These are phyloP conservation scores for Herpetomonas tarakana DNA, from an alignment of 208 protist species.

Conservation along the genomic window DNA sequence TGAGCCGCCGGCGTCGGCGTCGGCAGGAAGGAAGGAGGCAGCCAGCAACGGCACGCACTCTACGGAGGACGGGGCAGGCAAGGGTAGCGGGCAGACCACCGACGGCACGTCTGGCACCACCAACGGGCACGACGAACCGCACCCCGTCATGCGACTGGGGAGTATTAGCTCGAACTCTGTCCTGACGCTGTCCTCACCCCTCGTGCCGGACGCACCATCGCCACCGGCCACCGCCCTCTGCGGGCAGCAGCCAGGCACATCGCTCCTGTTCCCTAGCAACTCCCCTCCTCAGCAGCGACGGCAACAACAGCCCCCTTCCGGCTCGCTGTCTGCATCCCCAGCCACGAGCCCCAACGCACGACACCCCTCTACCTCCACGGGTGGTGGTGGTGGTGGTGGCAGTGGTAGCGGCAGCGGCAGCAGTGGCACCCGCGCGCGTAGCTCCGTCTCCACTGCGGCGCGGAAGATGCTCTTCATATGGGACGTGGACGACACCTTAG, in stretches of 20 bases:
- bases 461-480: constrained; percentile 67
- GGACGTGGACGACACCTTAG: constrained; percentile 86
- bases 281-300: too few relatives aligned
- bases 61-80: neutral
- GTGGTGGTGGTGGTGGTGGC: too few relatives aligned
- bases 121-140: neutral
- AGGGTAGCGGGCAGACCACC: neutral
- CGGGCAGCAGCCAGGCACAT: neutral
- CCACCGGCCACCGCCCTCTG: too few relatives aligned
- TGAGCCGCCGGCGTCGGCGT: too few relatives aligned
- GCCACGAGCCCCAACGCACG: neutral
- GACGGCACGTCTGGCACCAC: neutral
- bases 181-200: neutral
- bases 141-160: neutral
- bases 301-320: neutral
- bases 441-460: neutral
- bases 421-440: neutral
- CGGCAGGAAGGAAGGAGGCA: too few relatives aligned
- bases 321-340: neutral
- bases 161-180: neutral
- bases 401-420: neutral
- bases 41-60: too few relatives aligned
- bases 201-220: neutral
- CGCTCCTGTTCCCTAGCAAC: neutral
- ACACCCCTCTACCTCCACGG: neutral